Conservation (phyloP, 768 basidiomycete genomes). For the Mycena chlorophos region DNA sequence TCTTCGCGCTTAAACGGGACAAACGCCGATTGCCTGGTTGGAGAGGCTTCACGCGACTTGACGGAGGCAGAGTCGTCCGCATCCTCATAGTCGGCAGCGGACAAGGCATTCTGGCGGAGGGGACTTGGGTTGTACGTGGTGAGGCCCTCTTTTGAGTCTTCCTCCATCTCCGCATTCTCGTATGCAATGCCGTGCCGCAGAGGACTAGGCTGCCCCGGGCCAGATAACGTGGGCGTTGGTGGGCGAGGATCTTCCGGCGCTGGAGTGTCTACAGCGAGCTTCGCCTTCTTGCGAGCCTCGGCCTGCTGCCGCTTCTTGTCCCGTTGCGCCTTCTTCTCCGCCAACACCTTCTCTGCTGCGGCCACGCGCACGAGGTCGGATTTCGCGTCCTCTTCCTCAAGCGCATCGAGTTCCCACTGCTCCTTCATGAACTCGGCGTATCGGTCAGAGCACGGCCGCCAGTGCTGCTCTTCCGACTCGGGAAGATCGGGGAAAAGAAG, state of each 20-base stretch:
- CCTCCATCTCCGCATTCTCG: constrained; percentile 15
- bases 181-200: constrained; percentile 24
- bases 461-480: constrained; percentile 45
- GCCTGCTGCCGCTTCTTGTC: constrained; percentile 52
- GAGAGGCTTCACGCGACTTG: constrained; percentile 23
- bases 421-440: constrained; percentile 85
- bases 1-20: constrained; percentile 6
- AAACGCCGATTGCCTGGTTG: constrained; percentile 16
- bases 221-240: neutral
- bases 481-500: constrained; percentile 42
- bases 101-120: constrained; percentile 8
- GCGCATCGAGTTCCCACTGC: constrained; percentile 74
- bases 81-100: constrained; percentile 1
- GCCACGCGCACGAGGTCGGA: constrained; percentile 42
- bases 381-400: constrained; percentile 71
- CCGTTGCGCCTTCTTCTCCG: constrained; percentile 51
- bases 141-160: constrained; percentile 5
- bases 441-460: constrained; percentile 82
- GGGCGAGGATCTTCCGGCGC: constrained; percentile 29
- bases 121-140: constrained; percentile 17
- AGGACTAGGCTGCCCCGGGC: constrained; percentile 28
- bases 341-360: constrained; percentile 42
- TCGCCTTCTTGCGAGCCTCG: constrained; percentile 52
- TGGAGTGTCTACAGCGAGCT: constrained; percentile 37
- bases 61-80: neutral